Evolutionary conservation across 495 filamentous ascomycete species (phyloP).

Genomic region (Xylona heveae): DNA sequence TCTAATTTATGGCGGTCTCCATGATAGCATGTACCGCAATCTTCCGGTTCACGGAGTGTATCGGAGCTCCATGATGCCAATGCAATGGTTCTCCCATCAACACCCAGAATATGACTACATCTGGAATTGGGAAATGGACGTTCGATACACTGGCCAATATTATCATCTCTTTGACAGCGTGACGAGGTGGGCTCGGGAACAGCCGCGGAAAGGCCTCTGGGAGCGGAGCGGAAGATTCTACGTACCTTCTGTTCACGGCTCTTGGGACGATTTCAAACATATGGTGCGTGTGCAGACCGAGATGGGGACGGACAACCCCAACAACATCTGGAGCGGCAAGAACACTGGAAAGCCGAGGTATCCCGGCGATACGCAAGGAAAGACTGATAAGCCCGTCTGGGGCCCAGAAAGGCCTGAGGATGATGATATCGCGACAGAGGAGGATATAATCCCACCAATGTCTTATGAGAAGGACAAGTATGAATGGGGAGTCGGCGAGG

Average conservation of each 20-base stretch:
- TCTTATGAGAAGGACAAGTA: slow-evolving; percentile 61
- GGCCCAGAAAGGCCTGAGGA: slow-evolving; percentile 52
- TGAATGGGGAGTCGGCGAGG: slow-evolving; percentile 76
- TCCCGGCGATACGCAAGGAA: slow-evolving; percentile 17
- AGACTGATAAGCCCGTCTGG: slow-evolving; percentile 54
- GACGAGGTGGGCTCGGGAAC: slow-evolving; percentile 50
- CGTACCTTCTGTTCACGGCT: slow-evolving; percentile 67
- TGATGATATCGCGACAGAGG: slow-evolving; percentile 40
- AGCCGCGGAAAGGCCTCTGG: slow-evolving; percentile 84
- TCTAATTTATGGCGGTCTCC: slow-evolving; percentile 62
- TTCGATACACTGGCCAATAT: slow-evolving; percentile 89
- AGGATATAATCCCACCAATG: slow-evolving; percentile 48
- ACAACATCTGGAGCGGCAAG: slow-evolving; percentile 38
- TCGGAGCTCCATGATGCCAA: slow-evolving; percentile 75
- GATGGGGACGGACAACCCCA: slow-evolving; percentile 49
- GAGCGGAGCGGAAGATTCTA: slow-evolving; percentile 87
- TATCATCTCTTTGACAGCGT: slow-evolving; percentile 71
- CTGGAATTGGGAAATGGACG: slow-evolving; percentile 99
- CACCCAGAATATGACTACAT: slow-evolving; percentile 90
- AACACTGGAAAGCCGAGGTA: neutral
- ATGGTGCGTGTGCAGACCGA: slow-evolving; percentile 84
- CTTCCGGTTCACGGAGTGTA: slow-evolving; percentile 81
- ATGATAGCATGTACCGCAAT: slow-evolving; percentile 47
- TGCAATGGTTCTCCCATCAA: slow-evolving; percentile 75
- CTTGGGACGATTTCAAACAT: slow-evolving; percentile 81